Conservation (phyloP, 2,329 filamentous ascomycete species). For the Aspergillus phoenicis region DNA sequence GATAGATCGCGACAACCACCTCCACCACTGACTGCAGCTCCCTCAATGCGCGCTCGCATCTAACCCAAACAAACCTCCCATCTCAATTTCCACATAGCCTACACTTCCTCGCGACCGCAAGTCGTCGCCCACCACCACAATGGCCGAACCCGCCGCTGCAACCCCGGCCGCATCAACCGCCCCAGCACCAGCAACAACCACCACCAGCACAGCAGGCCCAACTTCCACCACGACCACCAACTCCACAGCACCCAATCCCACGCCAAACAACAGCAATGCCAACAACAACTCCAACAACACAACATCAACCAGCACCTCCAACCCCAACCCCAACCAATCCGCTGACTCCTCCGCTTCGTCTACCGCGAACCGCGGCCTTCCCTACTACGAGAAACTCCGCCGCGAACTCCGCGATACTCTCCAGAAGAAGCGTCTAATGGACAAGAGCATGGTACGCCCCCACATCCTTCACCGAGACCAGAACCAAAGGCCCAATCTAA, state of each 20-base stretch:
- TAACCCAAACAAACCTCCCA: background rate
- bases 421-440: conserved; percentile 65
- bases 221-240: conserved; percentile 22
- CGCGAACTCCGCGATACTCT: conserved; percentile 68
- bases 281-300: conserved; percentile 19
- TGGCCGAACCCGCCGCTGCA: conserved; percentile 48
- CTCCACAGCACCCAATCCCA: conserved; percentile 23
- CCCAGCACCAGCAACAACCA: conserved; percentile 23
- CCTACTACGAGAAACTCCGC: conserved; percentile 74
- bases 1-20: background rate
- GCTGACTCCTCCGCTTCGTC: conserved; percentile 19
- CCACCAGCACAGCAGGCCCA: conserved; percentile 21
- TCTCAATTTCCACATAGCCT: background rate
- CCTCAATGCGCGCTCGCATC: background rate
- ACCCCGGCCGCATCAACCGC: conserved; percentile 19
- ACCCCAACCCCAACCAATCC: conserved; percentile 27
- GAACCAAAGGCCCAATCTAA: background rate
- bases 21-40: background rate
- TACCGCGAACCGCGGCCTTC: conserved; percentile 48
- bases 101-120: background rate
- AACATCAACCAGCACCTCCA: conserved; percentile 16
- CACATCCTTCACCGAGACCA: background rate
- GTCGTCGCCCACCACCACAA: conserved; percentile 20
- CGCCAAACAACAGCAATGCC: conserved; percentile 21
- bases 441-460: conserved; percentile 58